A percentile compares a stretch with the other conserved stretches of the same genome.
These are phyloP conservation scores for Fusarium cyanostomum DNA, from an alignment of 2,329 filamentous ascomycete species.

Conservation along the genomic window DNA sequence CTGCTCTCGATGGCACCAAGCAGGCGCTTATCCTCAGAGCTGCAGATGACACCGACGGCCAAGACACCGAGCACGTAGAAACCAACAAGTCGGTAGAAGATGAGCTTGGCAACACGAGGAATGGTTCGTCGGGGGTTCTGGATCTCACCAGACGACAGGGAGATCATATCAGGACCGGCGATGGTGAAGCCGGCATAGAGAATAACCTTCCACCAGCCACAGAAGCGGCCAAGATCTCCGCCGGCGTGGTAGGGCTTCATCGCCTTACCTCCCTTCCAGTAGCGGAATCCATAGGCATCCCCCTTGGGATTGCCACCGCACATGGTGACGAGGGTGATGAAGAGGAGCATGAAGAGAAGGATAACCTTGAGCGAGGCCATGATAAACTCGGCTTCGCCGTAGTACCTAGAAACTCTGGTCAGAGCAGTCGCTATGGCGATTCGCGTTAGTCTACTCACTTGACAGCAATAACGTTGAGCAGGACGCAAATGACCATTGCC, in stretches of 20 bases:
- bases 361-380: constrained; percentile 65
- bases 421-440: rapidly evolving
- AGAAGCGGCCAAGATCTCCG: constrained; percentile 67
- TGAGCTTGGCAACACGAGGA: constrained; percentile 75
- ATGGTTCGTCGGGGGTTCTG: constrained; percentile 72
- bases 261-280: constrained; percentile 54
- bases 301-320: constrained; percentile 71
- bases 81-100: constrained; percentile 75
- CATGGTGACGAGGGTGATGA: constrained; percentile 74
- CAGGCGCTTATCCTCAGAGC: constrained; percentile 57
- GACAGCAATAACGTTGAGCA: constrained; percentile 59
- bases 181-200: constrained; percentile 76
- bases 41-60: constrained; percentile 62
- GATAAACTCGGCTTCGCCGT: constrained; percentile 59
- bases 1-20: constrained; percentile 58
- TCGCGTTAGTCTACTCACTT: constrained; percentile 43
- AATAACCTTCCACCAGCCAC: constrained; percentile 65
- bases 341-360: constrained; percentile 63
- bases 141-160: constrained; percentile 65
- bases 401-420: constrained; percentile 41
- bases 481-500: constrained; percentile 55
- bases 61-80: constrained; percentile 77
- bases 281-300: constrained; percentile 72
- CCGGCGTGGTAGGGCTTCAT: constrained; percentile 48
- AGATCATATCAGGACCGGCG: constrained; percentile 73